Evolutionary conservation across 2,329 filamentous ascomycete genomes (phyloP), one percentile per base, ranked within the genome.

Genomic region (Phaeosphaeriaceae sp.): DNA sequence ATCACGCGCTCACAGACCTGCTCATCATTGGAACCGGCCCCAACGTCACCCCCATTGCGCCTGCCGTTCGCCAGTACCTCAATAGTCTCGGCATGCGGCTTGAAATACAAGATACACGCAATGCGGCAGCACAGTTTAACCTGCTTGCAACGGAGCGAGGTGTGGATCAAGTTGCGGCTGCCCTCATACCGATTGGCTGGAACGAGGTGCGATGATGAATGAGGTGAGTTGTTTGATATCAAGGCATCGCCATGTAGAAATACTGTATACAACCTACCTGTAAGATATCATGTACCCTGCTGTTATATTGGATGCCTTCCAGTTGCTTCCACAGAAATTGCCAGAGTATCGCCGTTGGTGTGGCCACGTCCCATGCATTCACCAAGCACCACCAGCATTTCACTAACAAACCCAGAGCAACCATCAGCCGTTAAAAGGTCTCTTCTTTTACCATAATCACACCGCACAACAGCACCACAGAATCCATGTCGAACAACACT

Each of bases 41-140:
- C 16, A 81, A 82, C 16, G 90, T 94, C 42, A 77, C 86, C 41
- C 92, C 92, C 0, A 75, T 97, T 6, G 90, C 88, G 47, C 89
- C 89, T 1, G 81, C 85, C 60, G 90, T 90, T 35, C 86, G 88
- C 61, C 81, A 80, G 50, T 81, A 86, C 61, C 85, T 99, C 48
- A 88, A 87, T 54, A 82, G 83, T 23, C 74, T 97, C 34, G 94
- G 94, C 0, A 89, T 97, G 61, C 81, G 90, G 48, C 81, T 97
- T 4, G 94, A 99, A 67, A 82, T 97, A 3, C 83, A 93, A 67
- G 94, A 97, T 75, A 97, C 94, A 26, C 81, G 91, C 56, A 97
- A 97, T 74, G 94, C 94, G 7, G 90, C 93, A 1, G 88, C 92
- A 28, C 92, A 97, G 72, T 99, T 94, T 74, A 99, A 99, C 70